Percentiles rank a stretch among this genome's conserved stretches.
Conservation (phyloP, 192 early-diverging fungal species). For the Phycomyces blakesleeanus region DNA sequence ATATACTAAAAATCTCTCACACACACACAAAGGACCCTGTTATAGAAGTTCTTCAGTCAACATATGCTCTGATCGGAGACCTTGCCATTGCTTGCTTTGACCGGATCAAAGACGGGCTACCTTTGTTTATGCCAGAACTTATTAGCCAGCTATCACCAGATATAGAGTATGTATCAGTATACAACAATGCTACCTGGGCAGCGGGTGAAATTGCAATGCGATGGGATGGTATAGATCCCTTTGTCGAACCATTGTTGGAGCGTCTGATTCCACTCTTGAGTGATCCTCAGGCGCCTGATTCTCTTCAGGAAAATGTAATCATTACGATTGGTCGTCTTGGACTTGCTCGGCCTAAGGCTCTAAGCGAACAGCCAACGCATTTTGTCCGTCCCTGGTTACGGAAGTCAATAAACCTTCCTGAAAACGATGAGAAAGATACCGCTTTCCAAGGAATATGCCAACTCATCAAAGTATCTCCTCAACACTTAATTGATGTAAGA, state of each 20-base stretch:
- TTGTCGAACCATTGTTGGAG: slow-evolving; percentile 69
- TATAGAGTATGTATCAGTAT: slow-evolving; percentile 41
- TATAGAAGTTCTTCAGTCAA: slow-evolving; percentile 14
- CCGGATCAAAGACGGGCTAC: neutral
- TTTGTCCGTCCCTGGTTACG: slow-evolving; percentile 85
- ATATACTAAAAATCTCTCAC: neutral
- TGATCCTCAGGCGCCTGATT: slow-evolving; percentile 55
- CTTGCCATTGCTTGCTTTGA: slow-evolving; percentile 16
- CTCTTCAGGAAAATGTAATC: slow-evolving; percentile 88
- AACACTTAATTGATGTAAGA: neutral
- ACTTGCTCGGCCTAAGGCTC: slow-evolving; percentile 68
- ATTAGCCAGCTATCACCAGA: neutral
- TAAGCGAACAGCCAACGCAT: slow-evolving; percentile 74
- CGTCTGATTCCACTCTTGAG: slow-evolving; percentile 79
- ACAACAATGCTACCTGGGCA: slow-evolving; percentile 98
- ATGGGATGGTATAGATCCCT: slow-evolving; percentile 72
- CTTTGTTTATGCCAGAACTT: slow-evolving; percentile 1
- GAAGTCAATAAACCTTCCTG: slow-evolving; percentile 68
- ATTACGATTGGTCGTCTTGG: slow-evolving; percentile 95
- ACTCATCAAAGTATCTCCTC: neutral
- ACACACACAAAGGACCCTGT: slow-evolving; percentile 3
- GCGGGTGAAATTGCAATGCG: slow-evolving; percentile 93
- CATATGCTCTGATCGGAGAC: slow-evolving; percentile 21
- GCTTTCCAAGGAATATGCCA: slow-evolving; percentile 80
- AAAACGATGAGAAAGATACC: slow-evolving; percentile 92